Evolutionary conservation across 441 rosid species (phyloP), one percentile per base, ranked within the genome.

Genomic region (Gossypium schwendimanii): DNA sequence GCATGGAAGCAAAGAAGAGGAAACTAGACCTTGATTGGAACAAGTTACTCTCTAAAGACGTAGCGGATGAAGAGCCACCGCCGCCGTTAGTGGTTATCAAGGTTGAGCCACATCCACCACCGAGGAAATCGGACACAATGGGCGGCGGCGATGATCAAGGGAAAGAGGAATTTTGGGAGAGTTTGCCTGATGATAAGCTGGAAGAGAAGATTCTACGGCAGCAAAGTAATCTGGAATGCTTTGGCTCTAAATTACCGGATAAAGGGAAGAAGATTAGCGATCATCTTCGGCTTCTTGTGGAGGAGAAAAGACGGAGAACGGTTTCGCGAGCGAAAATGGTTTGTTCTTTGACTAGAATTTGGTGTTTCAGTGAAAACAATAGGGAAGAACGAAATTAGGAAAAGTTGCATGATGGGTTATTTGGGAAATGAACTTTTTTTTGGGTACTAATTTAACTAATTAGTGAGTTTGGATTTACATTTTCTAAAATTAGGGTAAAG

Each of bases 271-370:
- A 70, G 83, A 67, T 88, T 33, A 77, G 73, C 6, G 49, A 49
- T n/a, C 21, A 0, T 41, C 69, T 91, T 75, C 62, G 72, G 6
- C 57, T 21, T 20, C 83, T 86, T 2, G 77, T 76, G 75, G 87
- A 83, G 2, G 97, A 90, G 90, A 77, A 69, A 58, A 76, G 80
- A 5, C 86, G 87, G 33, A 77, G 96, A 71, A 72, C 73, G 18
- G 78, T 67, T 72, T 73, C 18, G 0, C 77, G 70, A 2, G 28
- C 74, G 2, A 70, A 71, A 31, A 58, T 64, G 88, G 90, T 81
- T 72, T 20, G 61, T 55, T 57, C 28, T 21, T 6, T 15, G 65
- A 20, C 15, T 26, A 4, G 33, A 74, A 55, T 76, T 76, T 65
- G 77, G 54, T 52, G 53, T 52, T 70, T 31, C 59, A 44, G 24